Evolutionary conservation across 345 rosid species (phyloP), one percentile per base, ranked within the genome.

Genomic region (Citrus sinensis): DNA sequence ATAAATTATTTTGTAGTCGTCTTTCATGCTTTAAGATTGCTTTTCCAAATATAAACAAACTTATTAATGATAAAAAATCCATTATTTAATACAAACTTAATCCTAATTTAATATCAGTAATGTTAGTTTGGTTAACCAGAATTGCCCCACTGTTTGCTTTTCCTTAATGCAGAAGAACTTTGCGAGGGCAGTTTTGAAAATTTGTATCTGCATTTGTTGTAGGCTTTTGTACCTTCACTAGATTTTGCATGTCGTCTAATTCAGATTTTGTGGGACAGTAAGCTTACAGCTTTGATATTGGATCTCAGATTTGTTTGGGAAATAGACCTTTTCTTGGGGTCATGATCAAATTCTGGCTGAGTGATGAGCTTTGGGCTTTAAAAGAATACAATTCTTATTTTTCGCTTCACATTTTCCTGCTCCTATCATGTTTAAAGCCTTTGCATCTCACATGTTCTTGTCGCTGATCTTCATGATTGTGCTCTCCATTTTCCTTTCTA

Each of bases 261-360:
- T 75, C 72, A 70, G 85, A 82, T 86, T 86, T 82, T 76, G 85
- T 84, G 85, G 89, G 85, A 30, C 87, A 86, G 30, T 74, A 70
- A 65, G 72, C 71, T 77, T 77, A 74, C 77, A 60, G 64, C 39
- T 55, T 49, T 70, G 22, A 27, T 74, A 42, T 75, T 79, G 68
- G 67, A 55, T 75, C 70, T 51, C 56, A 74, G 69, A 73, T 74
- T 73, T 60, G 34, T 29, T 35, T 66, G 5, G 70, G 37, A 63
- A 35, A 25, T 7, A 40, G 49, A 11, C 56, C 76, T 73, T 70
- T 70, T 58, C 54, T 58, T 60, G 65, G 64, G 68, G 63, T 77
- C 65, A 77, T 13, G 16, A 46, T 60, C 78, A 66, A 39, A 76
- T 76, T 29, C 51, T 46, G 17, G 17, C 17, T 13, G 51, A 40